Conservation (phyloP, 2,329 filamentous ascomycete species). For the Scopulariopsis brevicaulis region DNA sequence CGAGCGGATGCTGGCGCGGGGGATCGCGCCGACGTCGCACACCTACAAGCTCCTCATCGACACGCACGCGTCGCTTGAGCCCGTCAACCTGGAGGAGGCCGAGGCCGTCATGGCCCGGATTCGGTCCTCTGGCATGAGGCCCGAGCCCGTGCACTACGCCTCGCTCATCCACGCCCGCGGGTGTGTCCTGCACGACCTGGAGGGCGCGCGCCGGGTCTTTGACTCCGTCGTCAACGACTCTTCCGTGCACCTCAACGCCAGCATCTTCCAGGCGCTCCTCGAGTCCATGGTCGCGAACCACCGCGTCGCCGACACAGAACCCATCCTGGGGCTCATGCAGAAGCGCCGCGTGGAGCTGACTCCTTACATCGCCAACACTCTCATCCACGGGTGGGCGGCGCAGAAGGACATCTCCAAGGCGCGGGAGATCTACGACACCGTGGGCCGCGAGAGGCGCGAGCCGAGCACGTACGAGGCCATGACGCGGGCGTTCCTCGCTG, state of each 20-base stretch:
- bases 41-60: constrained; percentile 97
- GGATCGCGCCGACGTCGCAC: constrained; percentile 85
- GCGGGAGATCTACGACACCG: constrained; percentile 65
- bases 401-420: constrained; percentile 73
- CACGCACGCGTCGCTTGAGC: constrained; percentile 86
- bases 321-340: constrained; percentile 66
- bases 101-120: constrained; percentile 76
- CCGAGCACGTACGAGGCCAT: constrained; percentile 98
- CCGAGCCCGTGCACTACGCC: constrained; percentile 91
- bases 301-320: constrained; percentile 63
- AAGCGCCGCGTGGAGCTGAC: constrained; percentile 70
- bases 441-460: constrained; percentile 70
- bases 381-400: constrained; percentile 93
- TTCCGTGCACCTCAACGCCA: constrained; percentile 63
- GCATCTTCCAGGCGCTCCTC: constrained; percentile 92
- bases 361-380: constrained; percentile 94
- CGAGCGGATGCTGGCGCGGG: constrained; percentile 79
- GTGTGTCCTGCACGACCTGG: constrained; percentile 86
- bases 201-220: constrained; percentile 71
- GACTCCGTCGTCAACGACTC: constrained; percentile 63
- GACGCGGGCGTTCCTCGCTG: constrained; percentile 83
- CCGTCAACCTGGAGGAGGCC: constrained; percentile 76
- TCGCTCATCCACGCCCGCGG: constrained; percentile 93
- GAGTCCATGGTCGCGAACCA: constrained; percentile 96
- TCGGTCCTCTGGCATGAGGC: constrained; percentile 57